These are phyloP conservation scores for Botrytis sinoallii DNA, from an alignment of 2,329 filamentous ascomycete genomes.

Conservation along the genomic window DNA sequence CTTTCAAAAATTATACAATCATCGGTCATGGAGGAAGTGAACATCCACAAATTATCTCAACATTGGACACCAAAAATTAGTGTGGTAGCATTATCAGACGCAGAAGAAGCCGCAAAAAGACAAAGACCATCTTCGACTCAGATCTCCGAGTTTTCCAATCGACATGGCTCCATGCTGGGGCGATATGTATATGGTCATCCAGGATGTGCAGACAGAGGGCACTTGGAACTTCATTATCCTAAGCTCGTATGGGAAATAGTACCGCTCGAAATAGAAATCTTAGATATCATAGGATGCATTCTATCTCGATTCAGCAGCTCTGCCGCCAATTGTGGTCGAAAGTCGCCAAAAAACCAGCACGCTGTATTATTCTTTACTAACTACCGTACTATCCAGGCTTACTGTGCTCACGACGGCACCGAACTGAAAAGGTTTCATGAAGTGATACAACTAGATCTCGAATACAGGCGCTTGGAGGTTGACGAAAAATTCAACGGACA, in stretches of 20 bases:
- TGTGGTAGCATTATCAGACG: not conserved
- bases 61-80: slow-evolving; percentile 8
- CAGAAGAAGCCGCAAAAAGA: not conserved
- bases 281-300: slow-evolving; percentile 26
- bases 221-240: slow-evolving; percentile 14
- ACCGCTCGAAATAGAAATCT: slow-evolving; percentile 14
- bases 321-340: slow-evolving; percentile 25
- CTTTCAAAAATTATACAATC: not conserved
- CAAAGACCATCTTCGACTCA: not conserved
- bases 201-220: slow-evolving; percentile 7
- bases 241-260: slow-evolving; percentile 10
- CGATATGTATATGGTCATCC: slow-evolving; percentile 12
- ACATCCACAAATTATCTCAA: slow-evolving; percentile 1
- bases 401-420: slow-evolving; percentile 29
- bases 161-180: slow-evolving; percentile 13
- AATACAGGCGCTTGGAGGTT: slow-evolving; percentile 15
- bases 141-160: not conserved
- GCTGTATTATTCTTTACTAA: slow-evolving; percentile 36
- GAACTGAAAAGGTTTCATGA: slow-evolving; percentile 24
- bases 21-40: slow-evolving; percentile 9
- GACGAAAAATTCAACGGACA: slow-evolving; percentile 17
- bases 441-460: slow-evolving; percentile 18
- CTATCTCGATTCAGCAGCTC: slow-evolving; percentile 27
- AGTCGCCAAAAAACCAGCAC: slow-evolving; percentile 21
- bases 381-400: slow-evolving; percentile 32